Evolutionary conservation across 2,329 filamentous ascomycete genomes (phyloP), one percentile per base, ranked within the genome.

Genomic region (Exophiala dermatitidis): DNA sequence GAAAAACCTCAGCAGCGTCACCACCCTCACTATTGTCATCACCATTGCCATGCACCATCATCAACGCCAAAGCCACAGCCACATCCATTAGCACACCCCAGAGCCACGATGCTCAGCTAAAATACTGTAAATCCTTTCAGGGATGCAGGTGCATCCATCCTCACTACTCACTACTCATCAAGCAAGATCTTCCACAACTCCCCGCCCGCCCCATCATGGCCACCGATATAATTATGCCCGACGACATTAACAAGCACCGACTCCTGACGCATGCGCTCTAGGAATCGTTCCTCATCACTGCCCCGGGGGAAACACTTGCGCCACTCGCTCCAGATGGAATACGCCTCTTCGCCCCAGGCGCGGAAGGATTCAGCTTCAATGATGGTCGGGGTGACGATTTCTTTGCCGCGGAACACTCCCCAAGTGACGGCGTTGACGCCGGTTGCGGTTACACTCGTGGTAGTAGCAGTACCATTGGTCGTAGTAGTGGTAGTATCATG

Each of bases 301-400:
- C 80, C 82, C 45, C 83, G 78, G n/a, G 82, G 82, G 69, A 95
- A 97, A 44, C 96, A 86, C 61, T 86, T 79, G 56, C 86, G 84
- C 93, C 93, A 98, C 74, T 97, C 93, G 40, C 77, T 80, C 87
- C 91, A 97, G 65, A 97, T 95, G 32, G 85, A 86, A 73, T 93
- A 98, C 1, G 93, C 91, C 76, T 98, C 93, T 67, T 97, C 93
- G 53, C 83, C 81, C 93, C 93, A 98, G 5, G 90, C 89, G 58
- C 83, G 79, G 77, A 97, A 97, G 67, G 87, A 93, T 48, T 95
- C 88, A 62, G 90, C 88, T 68, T 97, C 91, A 64, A 97, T 95
- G 66, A 97, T 97, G 1, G 91, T 97, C 2, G 91, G 91, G 26
- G 90, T 95, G 53, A 95, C 81, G 66, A 97, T 97, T 70, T 97